These are phyloP conservation scores for Ettlia oleoabundans DNA, from an alignment of 139 green algal genomes.

Conservation along the genomic window DNA sequence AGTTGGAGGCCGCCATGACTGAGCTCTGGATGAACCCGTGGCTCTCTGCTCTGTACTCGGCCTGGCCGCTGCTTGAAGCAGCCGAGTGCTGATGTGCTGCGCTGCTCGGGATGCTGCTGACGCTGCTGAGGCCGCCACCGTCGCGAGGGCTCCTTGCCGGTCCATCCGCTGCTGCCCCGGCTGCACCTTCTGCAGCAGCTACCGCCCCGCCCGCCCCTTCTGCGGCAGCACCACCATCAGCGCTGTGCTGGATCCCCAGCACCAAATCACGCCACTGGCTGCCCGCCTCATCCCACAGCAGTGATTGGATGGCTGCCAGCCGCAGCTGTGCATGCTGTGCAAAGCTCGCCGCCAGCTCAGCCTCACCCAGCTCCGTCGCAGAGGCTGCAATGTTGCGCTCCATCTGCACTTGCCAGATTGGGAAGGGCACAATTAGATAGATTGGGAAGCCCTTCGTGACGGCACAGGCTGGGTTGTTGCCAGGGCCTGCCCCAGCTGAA, in stretches of 20 bases:
- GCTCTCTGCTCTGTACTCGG: no score
- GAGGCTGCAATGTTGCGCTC: conserved; percentile 62
- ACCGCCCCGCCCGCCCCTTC: not conserved
- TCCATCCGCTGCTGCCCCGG: not conserved
- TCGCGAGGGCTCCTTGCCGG: conserved; percentile 32
- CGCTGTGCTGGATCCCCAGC: conserved; percentile 27
- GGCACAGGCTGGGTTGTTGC: no score
- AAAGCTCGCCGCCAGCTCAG: conserved; percentile 10
- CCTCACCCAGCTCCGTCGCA: conserved; percentile 37
- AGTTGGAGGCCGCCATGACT: conserved; percentile 79
- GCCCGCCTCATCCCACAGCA: conserved; percentile 74
- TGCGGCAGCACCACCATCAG: not conserved
- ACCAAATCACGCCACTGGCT: conserved; percentile 79
- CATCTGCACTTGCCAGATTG: conserved; percentile 46
- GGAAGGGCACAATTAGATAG: no score
- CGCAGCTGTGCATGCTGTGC: conserved; percentile 24
- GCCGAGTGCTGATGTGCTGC: not conserved
- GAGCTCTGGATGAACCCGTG: no score
- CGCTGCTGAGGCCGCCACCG: no score
- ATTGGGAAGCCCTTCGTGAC: no score
- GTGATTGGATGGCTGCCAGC: conserved; percentile 61
- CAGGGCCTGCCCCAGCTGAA: no score
- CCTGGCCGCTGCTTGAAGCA: not conserved
- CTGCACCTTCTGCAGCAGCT: not conserved
- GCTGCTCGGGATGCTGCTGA: not conserved